Evolutionary conservation across 164 flowering plant genomes (phyloP).

Genomic region (Warburgia ugandensis): DNA sequence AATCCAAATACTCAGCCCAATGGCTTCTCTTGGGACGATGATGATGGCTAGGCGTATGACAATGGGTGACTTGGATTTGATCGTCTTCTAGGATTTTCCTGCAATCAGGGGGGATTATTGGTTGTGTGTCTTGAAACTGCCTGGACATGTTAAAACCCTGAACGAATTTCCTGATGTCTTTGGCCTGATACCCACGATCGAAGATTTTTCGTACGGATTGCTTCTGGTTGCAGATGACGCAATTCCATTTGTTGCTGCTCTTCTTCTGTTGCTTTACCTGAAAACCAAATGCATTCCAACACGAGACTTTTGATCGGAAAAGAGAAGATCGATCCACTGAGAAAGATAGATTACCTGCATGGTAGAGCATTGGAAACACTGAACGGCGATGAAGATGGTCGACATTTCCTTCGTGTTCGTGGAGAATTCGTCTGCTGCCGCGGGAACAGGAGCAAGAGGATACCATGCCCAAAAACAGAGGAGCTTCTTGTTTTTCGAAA

Average conservation of each 20-base stretch:
- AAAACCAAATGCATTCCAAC: too few species aligned
- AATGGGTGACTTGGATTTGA: too few species aligned
- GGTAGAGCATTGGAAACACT: constrained; percentile 68
- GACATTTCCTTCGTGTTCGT: constrained; percentile 18
- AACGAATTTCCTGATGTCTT: constrained; percentile 66
- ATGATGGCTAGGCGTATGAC: too few species aligned
- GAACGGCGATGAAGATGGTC: constrained; percentile 54
- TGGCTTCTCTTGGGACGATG: too few species aligned
- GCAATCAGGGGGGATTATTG: too few species aligned
- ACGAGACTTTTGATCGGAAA: not conserved
- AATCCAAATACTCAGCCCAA: too few species aligned
- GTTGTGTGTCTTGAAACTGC: too few species aligned
- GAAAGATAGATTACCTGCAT: constrained; percentile 58
- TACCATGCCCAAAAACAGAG: too few species aligned
- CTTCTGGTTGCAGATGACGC: constrained; percentile 81
- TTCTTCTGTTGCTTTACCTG: constrained; percentile 95
- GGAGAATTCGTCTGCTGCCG: not conserved
- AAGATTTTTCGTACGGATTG: constrained; percentile 67
- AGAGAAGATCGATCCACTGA: not conserved
- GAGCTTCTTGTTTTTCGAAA: too few species aligned
- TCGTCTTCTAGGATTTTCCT: too few species aligned
- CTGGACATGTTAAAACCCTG: constrained; percentile 81
- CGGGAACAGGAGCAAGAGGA: not conserved
- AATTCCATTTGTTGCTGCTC: constrained; percentile 83
- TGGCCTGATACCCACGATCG: constrained; percentile 53